These are phyloP conservation scores for Diaporthe sp. DNA, from an alignment of 2,329 filamentous ascomycete genomes.

Conservation along the genomic window DNA sequence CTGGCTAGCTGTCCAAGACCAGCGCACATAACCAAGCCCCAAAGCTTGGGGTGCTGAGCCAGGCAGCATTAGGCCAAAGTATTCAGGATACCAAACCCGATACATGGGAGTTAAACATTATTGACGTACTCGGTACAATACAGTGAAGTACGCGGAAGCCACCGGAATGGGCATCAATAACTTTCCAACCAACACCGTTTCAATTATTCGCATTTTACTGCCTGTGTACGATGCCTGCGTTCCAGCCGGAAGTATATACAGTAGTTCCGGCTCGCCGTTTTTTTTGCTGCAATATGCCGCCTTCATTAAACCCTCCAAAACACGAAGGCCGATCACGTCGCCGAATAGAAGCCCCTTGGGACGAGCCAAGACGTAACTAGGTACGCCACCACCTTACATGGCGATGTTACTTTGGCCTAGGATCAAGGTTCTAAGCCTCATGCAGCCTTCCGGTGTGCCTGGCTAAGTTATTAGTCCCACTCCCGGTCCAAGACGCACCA, in stretches of 20 bases:
- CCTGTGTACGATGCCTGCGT: not conserved
- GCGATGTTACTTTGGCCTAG: slow-evolving; percentile 7
- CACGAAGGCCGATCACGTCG: slow-evolving; percentile 4
- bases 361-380: slow-evolving; percentile 2
- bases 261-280: not conserved
- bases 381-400: slow-evolving; percentile 22
- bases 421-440: slow-evolving; percentile 21
- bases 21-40: not conserved
- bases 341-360: not conserved
- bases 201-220: not conserved
- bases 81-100: not conserved
- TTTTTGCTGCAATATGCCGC: slow-evolving; percentile 11
- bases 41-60: not conserved
- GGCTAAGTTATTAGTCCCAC: slow-evolving; percentile 12
- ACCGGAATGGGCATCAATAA: not conserved
- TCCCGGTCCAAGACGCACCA: slow-evolving; percentile 2
- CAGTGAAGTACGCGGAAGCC: not conserved
- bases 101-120: not conserved
- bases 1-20: not conserved
- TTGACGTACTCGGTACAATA: not conserved
- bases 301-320: not conserved
- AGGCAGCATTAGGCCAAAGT: not conserved
- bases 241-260: not conserved
- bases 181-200: not conserved
- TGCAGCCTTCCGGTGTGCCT: slow-evolving; percentile 18